Conservation (phyloP, 2,329 filamentous ascomycete genomes). For the Pseudodiploospora longispora region DNA sequence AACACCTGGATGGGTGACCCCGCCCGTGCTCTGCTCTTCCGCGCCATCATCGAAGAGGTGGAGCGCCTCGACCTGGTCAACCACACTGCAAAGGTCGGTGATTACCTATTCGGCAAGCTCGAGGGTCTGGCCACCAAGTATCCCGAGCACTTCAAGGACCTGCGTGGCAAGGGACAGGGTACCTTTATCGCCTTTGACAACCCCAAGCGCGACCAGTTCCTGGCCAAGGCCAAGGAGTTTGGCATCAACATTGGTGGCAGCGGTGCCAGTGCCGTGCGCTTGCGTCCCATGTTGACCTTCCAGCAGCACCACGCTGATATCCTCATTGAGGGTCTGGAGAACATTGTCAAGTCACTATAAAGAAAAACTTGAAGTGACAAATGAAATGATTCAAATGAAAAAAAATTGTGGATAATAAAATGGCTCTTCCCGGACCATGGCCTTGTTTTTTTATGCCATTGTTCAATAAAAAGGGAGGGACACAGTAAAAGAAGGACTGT, state of each 20-base stretch:
- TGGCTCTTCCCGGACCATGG: no score
- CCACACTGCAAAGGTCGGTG: slow-evolving; percentile 68
- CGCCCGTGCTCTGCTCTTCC: slow-evolving; percentile 74
- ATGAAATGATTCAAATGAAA: no score
- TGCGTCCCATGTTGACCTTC: slow-evolving; percentile 88
- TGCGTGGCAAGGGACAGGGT: slow-evolving; percentile 79
- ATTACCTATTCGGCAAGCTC: slow-evolving; percentile 68
- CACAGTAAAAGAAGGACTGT: no score
- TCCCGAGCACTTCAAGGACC: slow-evolving; percentile 70
- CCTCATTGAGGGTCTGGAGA: slow-evolving; percentile 69
- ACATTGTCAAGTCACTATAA: slow-evolving; percentile 48
- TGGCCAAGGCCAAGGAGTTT: slow-evolving; percentile 67
- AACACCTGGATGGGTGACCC: slow-evolving; percentile 98
- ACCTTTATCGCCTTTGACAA: slow-evolving; percentile 92
- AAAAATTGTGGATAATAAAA: no score
- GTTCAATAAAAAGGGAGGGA: no score
- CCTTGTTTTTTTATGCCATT: no score
- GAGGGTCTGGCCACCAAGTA: slow-evolving; percentile 60
- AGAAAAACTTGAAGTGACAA: not conserved
- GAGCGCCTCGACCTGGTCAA: slow-evolving; percentile 67
- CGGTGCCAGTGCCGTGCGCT: slow-evolving; percentile 64
- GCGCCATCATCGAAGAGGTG: slow-evolving; percentile 76
- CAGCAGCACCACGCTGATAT: slow-evolving; percentile 87
- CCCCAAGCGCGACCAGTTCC: slow-evolving; percentile 69
- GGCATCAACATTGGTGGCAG: slow-evolving; percentile 85